These are phyloP conservation scores for Aspergillus versicolor DNA, from an alignment of 2,329 filamentous ascomycete genomes.

Conservation along the genomic window DNA sequence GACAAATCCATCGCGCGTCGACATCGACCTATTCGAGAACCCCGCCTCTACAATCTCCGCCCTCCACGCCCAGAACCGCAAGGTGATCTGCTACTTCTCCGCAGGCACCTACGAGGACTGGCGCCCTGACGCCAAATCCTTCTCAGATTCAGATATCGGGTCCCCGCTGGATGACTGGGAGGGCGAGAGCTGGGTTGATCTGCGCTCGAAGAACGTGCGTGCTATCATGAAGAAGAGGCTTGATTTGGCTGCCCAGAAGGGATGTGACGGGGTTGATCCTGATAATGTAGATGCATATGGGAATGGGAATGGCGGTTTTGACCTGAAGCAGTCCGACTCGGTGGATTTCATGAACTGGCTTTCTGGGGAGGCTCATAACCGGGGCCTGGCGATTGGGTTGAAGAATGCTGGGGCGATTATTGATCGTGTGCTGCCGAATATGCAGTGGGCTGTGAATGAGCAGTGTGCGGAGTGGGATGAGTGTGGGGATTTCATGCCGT, in stretches of 20 bases:
- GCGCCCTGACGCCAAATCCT: constrained; percentile 62
- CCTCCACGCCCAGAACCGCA: constrained; percentile 54
- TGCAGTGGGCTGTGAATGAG: constrained; percentile 70
- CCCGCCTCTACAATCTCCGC: constrained; percentile 44
- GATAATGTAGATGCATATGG: constrained; percentile 70
- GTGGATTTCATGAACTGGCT: constrained; percentile 63
- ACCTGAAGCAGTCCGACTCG: constrained; percentile 52
- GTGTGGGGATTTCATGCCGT: constrained; percentile 58
- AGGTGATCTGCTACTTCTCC: constrained; percentile 74
- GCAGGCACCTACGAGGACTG: constrained; percentile 67
- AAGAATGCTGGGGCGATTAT: constrained; percentile 69
- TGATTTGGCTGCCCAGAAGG: constrained; percentile 59
- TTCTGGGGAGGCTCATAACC: constrained; percentile 52
- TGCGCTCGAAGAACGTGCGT: constrained; percentile 51
- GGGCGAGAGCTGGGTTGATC: constrained; percentile 67
- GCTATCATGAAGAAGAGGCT: constrained; percentile 64
- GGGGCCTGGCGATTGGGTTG: constrained; percentile 62
- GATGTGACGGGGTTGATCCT: constrained; percentile 68
- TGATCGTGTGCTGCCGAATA: constrained; percentile 46
- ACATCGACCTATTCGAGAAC: constrained; percentile 61
- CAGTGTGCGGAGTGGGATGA: constrained; percentile 64
- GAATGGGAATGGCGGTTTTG: constrained; percentile 64
- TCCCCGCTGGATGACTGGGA: constrained; percentile 62
- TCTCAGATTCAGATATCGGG: constrained; percentile 53
- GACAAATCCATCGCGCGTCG: constrained; percentile 39